Base-by-base conservation (phyloP, 1,284 basidiomycete genomes). In the Apiotrichum sp. region DNA sequence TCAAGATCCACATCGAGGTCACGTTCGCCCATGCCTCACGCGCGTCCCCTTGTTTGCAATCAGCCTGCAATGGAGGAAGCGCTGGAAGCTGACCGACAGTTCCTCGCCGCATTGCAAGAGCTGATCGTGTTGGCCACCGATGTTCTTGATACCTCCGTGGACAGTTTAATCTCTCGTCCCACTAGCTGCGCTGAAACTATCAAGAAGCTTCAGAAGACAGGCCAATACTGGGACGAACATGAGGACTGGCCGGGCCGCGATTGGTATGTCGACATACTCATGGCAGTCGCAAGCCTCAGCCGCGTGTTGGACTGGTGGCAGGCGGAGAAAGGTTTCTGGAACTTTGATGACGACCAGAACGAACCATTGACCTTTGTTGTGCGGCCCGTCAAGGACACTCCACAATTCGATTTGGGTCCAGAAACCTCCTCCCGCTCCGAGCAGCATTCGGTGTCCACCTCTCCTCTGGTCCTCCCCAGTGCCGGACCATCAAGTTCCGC, bases 251-350 rank as follows among this genome's bases (percentile, higher is more conserved):
- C 95, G 56, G 93, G 96, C 11, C 83, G 95, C 54, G 91, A 88
- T 57, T 99, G 96, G 96, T 98, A 98, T 75, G 93, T 98, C 57
- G 92, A 95, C 72, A 86, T 96, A 31, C 81, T 97, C 7, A 85
- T 98, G 52, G 93, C 96, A n/a, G 87, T 98, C 49, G 96, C 96
- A 43, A 90, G 88, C 65, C 84, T 99, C 58, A 90, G 87, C 72
- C 88, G 96, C 55, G 95, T 98, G 33, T 86, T 98, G 57, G 96
- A 98, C 70, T 99, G 96, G 96, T 99, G 95, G 95, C 92, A 97
- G 73, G 95, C 95, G n/a, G 96, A 98, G 78, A 95, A 93, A 70
- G 91, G 93, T 62, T 98, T 98, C 76, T 99, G 96, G 96, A 97
- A 97, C 69, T 98, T 98, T 70, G 89, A 93, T 51, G 76, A 76